Evolutionary conservation across 148 eudicot genomes (phyloP), one percentile per base, ranked within the genome.

Genomic region (Silene uniflora): DNA sequence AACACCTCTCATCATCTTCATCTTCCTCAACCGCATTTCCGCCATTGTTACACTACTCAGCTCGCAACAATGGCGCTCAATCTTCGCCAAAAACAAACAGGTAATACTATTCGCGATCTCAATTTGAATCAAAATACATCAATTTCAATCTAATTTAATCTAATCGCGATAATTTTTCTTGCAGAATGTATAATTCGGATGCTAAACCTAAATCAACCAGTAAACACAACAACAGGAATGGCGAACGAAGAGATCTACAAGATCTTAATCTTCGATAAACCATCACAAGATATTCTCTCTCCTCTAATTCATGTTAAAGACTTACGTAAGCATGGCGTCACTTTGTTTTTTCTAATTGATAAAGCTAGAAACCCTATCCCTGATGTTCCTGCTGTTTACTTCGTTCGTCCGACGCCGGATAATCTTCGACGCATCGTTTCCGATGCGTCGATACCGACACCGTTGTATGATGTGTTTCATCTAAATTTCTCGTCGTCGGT

Each of bases 291-390:
- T 73, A 87, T 94, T 63, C 87, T 94, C 63, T 94, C 98, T 19
- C 98, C 98, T 17, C 79, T 94, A n/a, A 91, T 91, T 78, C 97
- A 88, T 63, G 98, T 94, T 79, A 91, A 87, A 81, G 98, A 94
- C 73, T 84, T 94, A 44, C 97, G 98, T 29, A 91, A 90, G 72
- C 98, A 94, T 62, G 98, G 98, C 62, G 97, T 94, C 12, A 94
- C 98, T 29, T 91, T 94, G 4, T 94, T 81, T 61, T 94, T 91
- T 83, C 91, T 91, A 62, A 81, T 94, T 67, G 98, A 94, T 76
- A 94, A 94, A 85, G 86, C 87, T 65, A 90, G 98, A 1, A 86
- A 91, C 69, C 96, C 98, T 1, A 90, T 94, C n/a, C 81, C 74
- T 55, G 98, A 94, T 65, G 98, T 91, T 42, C 98, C 98, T 58